Conservation (phyloP, 257 asterid species). For the Plectranthus barbatus region DNA sequence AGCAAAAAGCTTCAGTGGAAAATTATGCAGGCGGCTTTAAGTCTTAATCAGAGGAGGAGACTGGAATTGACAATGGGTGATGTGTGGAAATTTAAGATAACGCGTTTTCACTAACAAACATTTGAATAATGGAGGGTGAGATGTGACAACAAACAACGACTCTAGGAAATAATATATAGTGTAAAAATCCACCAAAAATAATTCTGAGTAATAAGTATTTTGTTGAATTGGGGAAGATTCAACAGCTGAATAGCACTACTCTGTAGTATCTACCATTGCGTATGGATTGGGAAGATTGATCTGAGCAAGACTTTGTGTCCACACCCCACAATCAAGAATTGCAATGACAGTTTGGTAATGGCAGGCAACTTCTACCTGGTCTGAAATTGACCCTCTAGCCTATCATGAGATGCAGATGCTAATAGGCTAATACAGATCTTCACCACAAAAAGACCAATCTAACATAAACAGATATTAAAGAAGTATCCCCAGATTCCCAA, state of each 20-base stretch:
- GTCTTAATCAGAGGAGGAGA: not conserved
- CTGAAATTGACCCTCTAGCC: too few relatives aligned
- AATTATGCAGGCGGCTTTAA: not conserved
- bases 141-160: not conserved
- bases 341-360: not conserved
- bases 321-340: not conserved
- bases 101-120: not conserved
- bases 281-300: slow-evolving; percentile 16
- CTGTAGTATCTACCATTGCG: not conserved
- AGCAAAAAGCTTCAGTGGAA: not conserved
- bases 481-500: too few relatives aligned
- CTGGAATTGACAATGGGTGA: not conserved
- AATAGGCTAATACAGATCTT: too few relatives aligned
- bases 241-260: not conserved
- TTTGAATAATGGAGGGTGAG: not conserved
- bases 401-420: too few relatives aligned
- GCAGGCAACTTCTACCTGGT: not conserved
- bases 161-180: not conserved
- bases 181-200: slow-evolving; percentile 11
- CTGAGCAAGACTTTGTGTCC: not conserved
- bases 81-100: not conserved
- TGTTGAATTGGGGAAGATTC: not conserved
- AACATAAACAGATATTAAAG: not conserved
- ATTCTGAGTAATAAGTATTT: not conserved
- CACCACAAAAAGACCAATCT: too few relatives aligned